Evolutionary conservation across 768 basidiomycete genomes (phyloP).

Genomic region (Tubosaeta brunneosetosa): DNA sequence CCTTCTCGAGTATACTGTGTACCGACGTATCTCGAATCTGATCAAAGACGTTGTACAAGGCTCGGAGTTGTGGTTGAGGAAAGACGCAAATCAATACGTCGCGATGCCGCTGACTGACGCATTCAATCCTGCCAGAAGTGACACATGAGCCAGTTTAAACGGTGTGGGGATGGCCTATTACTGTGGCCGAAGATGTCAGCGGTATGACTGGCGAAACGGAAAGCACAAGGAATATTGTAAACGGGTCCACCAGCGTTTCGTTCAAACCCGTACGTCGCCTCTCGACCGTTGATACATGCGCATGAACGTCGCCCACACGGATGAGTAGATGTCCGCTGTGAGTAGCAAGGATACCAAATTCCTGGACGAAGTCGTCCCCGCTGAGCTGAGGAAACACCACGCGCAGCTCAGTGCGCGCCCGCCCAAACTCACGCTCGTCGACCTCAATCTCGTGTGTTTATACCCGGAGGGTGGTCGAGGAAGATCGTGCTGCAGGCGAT

Average conservation of each 20-base stretch:
- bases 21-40: slow-evolving; percentile 21
- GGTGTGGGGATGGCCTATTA: slow-evolving; percentile 29
- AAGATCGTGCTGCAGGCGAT: slow-evolving; percentile 27
- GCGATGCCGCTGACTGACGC: slow-evolving; percentile 12
- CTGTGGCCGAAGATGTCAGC: slow-evolving; percentile 25
- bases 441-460: slow-evolving; percentile 26
- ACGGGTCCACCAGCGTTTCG: slow-evolving; percentile 17
- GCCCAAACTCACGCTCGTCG: slow-evolving; percentile 22
- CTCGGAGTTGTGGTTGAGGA: slow-evolving; percentile 17
- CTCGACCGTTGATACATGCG: neutral
- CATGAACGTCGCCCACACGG: slow-evolving; percentile 1
- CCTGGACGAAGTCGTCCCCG: slow-evolving; percentile 23
- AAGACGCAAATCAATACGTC: slow-evolving; percentile 16
- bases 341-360: slow-evolving; percentile 25
- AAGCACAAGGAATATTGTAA: slow-evolving; percentile 26
- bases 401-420: slow-evolving; percentile 6
- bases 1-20: slow-evolving; percentile 23
- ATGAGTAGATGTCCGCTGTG: slow-evolving; percentile 22
- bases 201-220: slow-evolving; percentile 23
- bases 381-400: slow-evolving; percentile 21
- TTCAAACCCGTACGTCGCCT: slow-evolving; percentile 14
- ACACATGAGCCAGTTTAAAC: slow-evolving; percentile 17
- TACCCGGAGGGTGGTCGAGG: slow-evolving; percentile 25
- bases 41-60: slow-evolving; percentile 9
- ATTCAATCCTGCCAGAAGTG: slow-evolving; percentile 27